Conservation (phyloP, 495 filamentous ascomycete genomes). For the Penicillium crystallinum region DNA sequence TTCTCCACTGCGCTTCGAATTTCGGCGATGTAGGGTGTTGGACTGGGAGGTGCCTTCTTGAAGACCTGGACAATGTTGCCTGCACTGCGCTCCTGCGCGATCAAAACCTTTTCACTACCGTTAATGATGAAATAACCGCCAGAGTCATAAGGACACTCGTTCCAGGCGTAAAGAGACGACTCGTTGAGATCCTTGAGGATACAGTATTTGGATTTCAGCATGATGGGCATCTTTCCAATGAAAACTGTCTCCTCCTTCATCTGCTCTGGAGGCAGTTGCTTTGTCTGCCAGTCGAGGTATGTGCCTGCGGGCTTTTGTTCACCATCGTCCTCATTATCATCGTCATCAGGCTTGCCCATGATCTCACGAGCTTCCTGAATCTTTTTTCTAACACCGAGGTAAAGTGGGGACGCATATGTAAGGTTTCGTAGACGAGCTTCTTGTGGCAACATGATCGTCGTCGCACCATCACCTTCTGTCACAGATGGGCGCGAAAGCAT, state of each 20-base stretch:
- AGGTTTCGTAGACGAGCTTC: slow-evolving; percentile 92
- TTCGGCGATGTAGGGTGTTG: slow-evolving; percentile 87
- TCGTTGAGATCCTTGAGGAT: slow-evolving; percentile 76
- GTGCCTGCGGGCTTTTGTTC: slow-evolving; percentile 41
- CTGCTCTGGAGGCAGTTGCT: slow-evolving; percentile 54
- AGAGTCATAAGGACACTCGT: slow-evolving; percentile 96
- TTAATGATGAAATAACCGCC: slow-evolving; percentile 99
- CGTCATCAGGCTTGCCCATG: slow-evolving; percentile 48
- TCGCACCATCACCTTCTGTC: slow-evolving; percentile 86
- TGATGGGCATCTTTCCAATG: slow-evolving; percentile 92
- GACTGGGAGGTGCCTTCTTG: slow-evolving; percentile 84
- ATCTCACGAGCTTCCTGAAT: slow-evolving; percentile 77
- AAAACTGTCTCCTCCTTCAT: slow-evolving; percentile 66
- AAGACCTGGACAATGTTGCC: slow-evolving; percentile 99
- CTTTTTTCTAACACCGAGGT: slow-evolving; percentile 74
- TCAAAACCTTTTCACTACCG: slow-evolving; percentile 97
- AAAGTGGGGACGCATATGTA: slow-evolving; percentile 89
- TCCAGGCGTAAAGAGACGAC: slow-evolving; percentile 73
- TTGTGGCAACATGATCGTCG: slow-evolving; percentile 75
- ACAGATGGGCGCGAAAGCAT: slow-evolving; percentile 79
- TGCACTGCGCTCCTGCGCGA: slow-evolving; percentile 94
- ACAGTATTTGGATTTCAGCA: slow-evolving; percentile 95
- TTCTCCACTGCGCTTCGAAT: slow-evolving; percentile 96
- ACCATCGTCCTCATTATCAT: slow-evolving; percentile 42
- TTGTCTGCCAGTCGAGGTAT: slow-evolving; percentile 48